Evolutionary conservation across 208 protist genomes (phyloP), one percentile per base, ranked within the genome.

Genomic region (Leishmania guyanensis): DNA sequence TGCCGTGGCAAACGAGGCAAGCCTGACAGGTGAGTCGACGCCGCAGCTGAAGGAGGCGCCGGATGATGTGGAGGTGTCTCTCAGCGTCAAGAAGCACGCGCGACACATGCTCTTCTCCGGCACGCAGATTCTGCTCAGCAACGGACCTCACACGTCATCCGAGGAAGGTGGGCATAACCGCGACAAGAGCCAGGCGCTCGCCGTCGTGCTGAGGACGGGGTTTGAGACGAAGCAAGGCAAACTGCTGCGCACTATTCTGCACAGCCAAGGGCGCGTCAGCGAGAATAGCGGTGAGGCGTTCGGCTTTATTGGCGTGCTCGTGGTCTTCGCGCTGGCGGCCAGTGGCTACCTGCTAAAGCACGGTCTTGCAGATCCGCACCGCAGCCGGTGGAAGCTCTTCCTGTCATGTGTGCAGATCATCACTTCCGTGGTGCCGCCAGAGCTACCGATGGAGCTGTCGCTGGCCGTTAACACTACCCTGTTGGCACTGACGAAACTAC

Each of bases 371-470:
- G 90, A 98, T 85, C 88, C 92, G 54, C 87, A 89, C 79, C 87
- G 94, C 51, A 98, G 88, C 70, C 93, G 92, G 33, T 99, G 97
- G 91, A 99, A 99, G 89, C 91, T 99, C 8, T 92, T 99, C 54
- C 86, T 99, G 3, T 97, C 99, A 39, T 99, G 99, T 82, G 94
- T 99, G 16, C 94, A 99, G 81, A 99, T 99, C 79, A 97, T 99
- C 80, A 99, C 99, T 1, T 94, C 95, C 0, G 99, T 99, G n/a
- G 98, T 99, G 50, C 99, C 99, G 48, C 99, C 99, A 2, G 99
- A 99, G 86, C 90, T 99, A 33, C 99, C 99, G 39, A 99, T 99
- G 97, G 97, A 99, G 86, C 88, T 99, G 1, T 98, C 99, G 26
- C 88, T 99, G 12, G 99, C 99, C 5, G 99, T 99, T 8, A 99